Base-by-base conservation (phyloP, 1,139 yeast genomes). In the Yueomyces sp. region DNA sequence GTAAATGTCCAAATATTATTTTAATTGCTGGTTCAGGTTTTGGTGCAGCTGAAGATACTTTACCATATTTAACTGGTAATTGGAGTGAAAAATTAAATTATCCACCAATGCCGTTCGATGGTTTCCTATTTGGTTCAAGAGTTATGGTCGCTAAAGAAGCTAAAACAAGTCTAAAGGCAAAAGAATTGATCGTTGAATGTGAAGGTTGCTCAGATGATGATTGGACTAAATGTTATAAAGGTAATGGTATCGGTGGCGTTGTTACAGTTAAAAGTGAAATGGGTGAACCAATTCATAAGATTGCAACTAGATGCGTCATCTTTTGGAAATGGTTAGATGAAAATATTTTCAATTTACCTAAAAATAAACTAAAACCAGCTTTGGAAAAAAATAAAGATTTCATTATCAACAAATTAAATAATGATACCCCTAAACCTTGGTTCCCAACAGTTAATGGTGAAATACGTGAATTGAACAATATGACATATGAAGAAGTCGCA, bases 61-160 rank as follows among this genome's bases (percentile, higher is more conserved):
- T 87, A 64, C 96, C 97, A 50, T 91, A 91, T 73, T 76, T 91
- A 63, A 86, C 96, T 53, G 99, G 99, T 75, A 72, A 81, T 50
- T 91, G 99, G 99, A 80, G 97, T 25, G 68, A 73, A 44, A 63
- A 72, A 53, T 89, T 75, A 70, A 79, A 83, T 63, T 86, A 83
- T 66, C 97, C 99, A 56, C 91, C 94, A 58, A 91, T 91, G 99
- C 99, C 99, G 49, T 91, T 84, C 57, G 99, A 91, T 68, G 99
- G 98, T 73, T 79, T 89, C 60, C 70, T 91, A 63, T 81, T 87
- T 55, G 99, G 98, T 57, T 86, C 96, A 36, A 81, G 97, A 69
- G 94, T 86, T 47, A 91, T 93, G 98, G 83, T 86, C 51, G 95
- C 98, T 45, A 83, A 84, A 72, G 99, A 91, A 72, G 93, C 96